Evolutionary conservation across 176 grass and related monocot genomes (phyloP).

Genomic region (Lolium rigidum): DNA sequence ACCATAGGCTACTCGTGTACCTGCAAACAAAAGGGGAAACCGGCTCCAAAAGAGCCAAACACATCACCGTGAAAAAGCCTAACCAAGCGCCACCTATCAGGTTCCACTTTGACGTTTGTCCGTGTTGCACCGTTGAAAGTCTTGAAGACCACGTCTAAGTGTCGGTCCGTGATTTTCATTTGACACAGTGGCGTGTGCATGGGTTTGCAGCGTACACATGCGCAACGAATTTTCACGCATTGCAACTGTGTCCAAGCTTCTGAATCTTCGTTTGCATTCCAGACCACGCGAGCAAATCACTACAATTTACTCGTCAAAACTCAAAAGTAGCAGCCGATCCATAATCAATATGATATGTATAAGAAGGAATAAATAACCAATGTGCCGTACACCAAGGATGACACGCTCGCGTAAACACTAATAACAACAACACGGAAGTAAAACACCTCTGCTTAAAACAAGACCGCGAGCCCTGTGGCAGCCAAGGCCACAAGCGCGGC

Average conservation of each 20-base stretch:
- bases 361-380: conserved; percentile 41
- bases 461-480: conserved; percentile 41
- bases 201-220: neutral
- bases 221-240: neutral
- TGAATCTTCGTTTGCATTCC: neutral
- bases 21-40: too few species aligned
- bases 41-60: too few species aligned
- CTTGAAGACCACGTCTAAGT: too few species aligned
- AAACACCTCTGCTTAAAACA: conserved; percentile 48
- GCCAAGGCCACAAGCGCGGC: conserved; percentile 42
- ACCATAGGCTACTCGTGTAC: too few species aligned
- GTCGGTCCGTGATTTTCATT: too few species aligned
- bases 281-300: neutral
- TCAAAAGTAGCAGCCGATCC: neutral
- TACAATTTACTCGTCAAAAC: neutral
- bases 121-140: too few species aligned
- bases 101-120: too few species aligned
- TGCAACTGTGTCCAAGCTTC: neutral
- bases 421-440: conserved; percentile 10
- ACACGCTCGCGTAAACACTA: conserved; percentile 8
- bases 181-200: neutral
- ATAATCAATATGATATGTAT: neutral
- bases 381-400: conserved; percentile 45
- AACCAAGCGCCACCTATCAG: too few species aligned
- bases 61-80: too few species aligned